These are phyloP conservation scores for Cystofilobasidium macerans DNA, from an alignment of 768 basidiomycete genomes.

Conservation along the genomic window DNA sequence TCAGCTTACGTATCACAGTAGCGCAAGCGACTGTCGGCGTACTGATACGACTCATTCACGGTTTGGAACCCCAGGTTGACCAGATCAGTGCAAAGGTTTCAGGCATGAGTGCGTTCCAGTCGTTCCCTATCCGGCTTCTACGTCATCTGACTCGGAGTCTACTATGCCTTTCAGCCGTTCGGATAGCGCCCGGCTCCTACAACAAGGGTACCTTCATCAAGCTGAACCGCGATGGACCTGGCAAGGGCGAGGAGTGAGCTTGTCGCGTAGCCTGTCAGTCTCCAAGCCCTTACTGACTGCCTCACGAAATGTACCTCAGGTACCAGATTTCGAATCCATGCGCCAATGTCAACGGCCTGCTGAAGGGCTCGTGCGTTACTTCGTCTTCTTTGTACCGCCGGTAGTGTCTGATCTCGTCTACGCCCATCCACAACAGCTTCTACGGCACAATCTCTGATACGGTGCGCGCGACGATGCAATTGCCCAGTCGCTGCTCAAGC, in stretches of 20 bases:
- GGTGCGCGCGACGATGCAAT: conserved; percentile 16
- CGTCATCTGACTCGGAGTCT: background rate
- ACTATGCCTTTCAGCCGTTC: conserved; percentile 43
- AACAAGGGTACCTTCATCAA: conserved; percentile 83
- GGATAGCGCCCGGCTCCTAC: conserved; percentile 65
- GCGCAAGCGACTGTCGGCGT: too few species aligned
- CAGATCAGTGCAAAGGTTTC: conserved; percentile 89
- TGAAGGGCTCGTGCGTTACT: conserved; percentile 51
- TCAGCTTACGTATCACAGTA: too few species aligned
- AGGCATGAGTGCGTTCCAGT: conserved; percentile 49
- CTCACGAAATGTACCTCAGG: conserved; percentile 27
- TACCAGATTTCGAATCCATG: conserved; percentile 85
- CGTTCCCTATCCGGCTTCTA: background rate
- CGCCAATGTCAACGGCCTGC: conserved; percentile 79
- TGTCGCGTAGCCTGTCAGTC: too few species aligned
- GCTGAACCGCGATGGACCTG: conserved; percentile 58
- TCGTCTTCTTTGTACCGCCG: background rate
- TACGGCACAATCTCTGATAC: conserved; percentile 78
- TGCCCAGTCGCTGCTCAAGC: conserved; percentile 29
- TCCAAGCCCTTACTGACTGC: too few species aligned
- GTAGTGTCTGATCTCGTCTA: background rate
- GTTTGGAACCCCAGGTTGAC: conserved; percentile 45
- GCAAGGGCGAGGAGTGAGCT: conserved; percentile 56
- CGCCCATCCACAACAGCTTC: conserved; percentile 45
- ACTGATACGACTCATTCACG: too few species aligned